A percentile compares a stretch with the other conserved stretches of the same genome.
phyloP scores from a whole-genome alignment of 345 rosid species.

The Heritiera littoralis region DNA sequence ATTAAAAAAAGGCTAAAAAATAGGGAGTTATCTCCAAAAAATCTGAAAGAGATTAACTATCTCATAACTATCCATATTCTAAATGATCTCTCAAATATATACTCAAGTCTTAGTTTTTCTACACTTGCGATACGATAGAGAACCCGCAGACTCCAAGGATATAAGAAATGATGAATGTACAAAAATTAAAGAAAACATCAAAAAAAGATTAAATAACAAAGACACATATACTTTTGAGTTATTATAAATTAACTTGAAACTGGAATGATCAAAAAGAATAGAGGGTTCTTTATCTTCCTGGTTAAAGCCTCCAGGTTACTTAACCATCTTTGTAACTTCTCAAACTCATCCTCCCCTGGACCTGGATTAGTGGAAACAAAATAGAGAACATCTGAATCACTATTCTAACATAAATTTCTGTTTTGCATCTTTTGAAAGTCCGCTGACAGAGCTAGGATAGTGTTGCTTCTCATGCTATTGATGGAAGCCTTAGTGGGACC shows the following conservation, averaged over 20 bases:
- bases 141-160: background rate
- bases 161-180: background rate
- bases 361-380: conserved; percentile 2
- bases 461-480: conserved; percentile 3
- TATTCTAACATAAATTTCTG: background rate
- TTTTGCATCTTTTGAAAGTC: background rate
- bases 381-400: background rate
- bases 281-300: background rate
- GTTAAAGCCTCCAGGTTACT: background rate
- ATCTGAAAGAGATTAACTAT: no score
- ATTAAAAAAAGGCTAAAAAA: no score
- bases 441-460: background rate
- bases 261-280: background rate
- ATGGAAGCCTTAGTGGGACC: background rate
- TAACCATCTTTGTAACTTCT: background rate
- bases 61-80: no score
- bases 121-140: background rate
- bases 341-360: background rate
- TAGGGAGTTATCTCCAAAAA: no score
- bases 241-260: background rate
- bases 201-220: background rate
- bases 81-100: no score
- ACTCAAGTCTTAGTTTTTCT: no score
- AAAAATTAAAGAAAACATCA: background rate
- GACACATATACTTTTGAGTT: background rate